These are phyloP conservation scores for Nyctanthes arbortristis DNA, from an alignment of 257 asterid species.

Conservation along the genomic window DNA sequence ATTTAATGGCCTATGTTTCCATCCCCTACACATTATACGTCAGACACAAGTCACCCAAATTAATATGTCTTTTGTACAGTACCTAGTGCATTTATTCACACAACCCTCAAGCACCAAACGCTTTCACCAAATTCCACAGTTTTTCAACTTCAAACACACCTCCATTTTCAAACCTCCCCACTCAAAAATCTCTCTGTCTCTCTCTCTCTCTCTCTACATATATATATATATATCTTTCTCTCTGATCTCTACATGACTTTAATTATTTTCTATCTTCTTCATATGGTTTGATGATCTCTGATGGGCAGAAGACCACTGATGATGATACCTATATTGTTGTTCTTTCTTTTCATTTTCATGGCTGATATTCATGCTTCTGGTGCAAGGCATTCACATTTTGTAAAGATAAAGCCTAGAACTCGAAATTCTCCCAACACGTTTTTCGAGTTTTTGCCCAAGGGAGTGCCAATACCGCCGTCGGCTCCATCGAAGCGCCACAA, in stretches of 20 bases:
- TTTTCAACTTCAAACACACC: constrained; percentile 31
- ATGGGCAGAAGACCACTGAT: constrained; percentile 37
- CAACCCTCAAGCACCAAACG: constrained; percentile 11
- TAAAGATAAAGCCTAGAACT: constrained; percentile 36
- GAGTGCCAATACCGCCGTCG: constrained; percentile 76
- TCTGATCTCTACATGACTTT: too few relatives aligned
- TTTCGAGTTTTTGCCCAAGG: constrained; percentile 62
- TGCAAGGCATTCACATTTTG: constrained; percentile 49
- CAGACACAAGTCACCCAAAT: constrained; percentile 57
- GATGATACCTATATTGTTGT: constrained; percentile 20
- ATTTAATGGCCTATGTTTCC: constrained; percentile 42
- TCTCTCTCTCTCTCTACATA: neutral
- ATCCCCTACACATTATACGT: constrained; percentile 45
- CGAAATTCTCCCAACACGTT: constrained; percentile 25
- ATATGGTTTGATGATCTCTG: neutral
- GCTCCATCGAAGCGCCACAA: constrained; percentile 72
- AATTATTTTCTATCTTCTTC: neutral
- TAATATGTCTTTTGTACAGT: constrained; percentile 9
- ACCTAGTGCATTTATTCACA: neutral
- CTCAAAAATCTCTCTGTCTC: neutral
- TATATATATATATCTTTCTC: too few relatives aligned
- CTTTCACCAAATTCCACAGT: constrained; percentile 24
- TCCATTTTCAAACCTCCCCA: neutral
- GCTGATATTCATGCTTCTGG: constrained; percentile 38
- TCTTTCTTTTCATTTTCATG: constrained; percentile 26